These are phyloP conservation scores for Musa troglodytarum DNA, from an alignment of 176 grass and related monocot species.

Conservation along the genomic window DNA sequence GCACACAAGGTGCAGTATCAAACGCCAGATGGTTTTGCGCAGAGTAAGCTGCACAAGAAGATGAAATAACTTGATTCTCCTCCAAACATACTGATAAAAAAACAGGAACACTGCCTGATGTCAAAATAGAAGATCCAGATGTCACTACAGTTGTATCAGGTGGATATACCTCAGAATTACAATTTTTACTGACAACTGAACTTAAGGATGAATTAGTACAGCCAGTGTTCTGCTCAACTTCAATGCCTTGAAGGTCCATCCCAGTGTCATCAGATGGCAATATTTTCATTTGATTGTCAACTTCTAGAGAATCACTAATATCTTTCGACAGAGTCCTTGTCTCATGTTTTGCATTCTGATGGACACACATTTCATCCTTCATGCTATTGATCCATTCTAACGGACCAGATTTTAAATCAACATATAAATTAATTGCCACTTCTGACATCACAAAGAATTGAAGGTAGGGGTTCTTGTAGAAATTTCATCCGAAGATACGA, in stretches of 20 bases:
- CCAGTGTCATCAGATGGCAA: conserved; percentile 26
- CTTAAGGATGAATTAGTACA: conserved; percentile 56
- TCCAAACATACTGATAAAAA: conserved; percentile 37
- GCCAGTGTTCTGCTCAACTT: conserved; percentile 27
- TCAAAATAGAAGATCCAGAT: conserved; percentile 43
- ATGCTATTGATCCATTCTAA: conserved; percentile 44
- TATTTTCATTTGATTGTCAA: conserved; percentile 30
- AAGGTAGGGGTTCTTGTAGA: conserved; percentile 39
- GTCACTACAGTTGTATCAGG: conserved; percentile 28
- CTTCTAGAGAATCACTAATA: conserved; percentile 38
- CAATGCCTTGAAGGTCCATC: conserved; percentile 34
- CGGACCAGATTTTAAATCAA: conserved; percentile 67
- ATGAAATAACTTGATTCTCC: conserved; percentile 39
- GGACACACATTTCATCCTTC: conserved; percentile 33
- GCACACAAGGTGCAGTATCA: conserved; percentile 22
- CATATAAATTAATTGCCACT: conserved; percentile 63
- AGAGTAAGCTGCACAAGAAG: conserved; percentile 37
- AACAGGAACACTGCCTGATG: conserved; percentile 28
- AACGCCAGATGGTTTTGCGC: conserved; percentile 32
- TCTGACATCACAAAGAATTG: conserved; percentile 70
- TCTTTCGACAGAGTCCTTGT: conserved; percentile 33
- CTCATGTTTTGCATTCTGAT: conserved; percentile 24
- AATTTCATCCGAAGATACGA: conserved; percentile 26
- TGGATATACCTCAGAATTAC: conserved; percentile 33
- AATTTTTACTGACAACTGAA: conserved; percentile 56